Evolutionary conservation across 2,329 filamentous ascomycete species (phyloP).

Genomic region (Shiraia bambusicola): DNA sequence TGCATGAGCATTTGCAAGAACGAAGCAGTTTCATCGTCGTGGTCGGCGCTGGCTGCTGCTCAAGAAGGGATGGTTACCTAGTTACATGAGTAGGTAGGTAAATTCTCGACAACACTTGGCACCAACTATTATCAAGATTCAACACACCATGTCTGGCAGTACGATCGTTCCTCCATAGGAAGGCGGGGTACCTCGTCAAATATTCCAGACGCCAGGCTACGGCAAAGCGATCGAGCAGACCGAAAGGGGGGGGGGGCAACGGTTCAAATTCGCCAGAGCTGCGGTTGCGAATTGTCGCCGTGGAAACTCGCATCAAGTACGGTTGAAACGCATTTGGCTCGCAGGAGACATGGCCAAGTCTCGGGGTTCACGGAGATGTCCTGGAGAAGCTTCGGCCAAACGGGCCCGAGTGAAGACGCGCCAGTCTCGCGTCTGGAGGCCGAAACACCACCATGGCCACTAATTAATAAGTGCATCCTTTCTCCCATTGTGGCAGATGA

Average conservation of each 20-base stretch:
- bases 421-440: constrained; percentile 12
- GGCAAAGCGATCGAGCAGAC: constrained; percentile 9
- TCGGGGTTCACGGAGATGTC: constrained; percentile 10
- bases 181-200: constrained; percentile 12
- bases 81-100: no score
- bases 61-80: constrained; percentile 4
- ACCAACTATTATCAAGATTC: constrained; percentile 1
- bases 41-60: constrained; percentile 2
- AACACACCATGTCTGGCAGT: constrained; percentile 1
- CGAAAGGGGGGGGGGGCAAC: constrained; percentile 21
- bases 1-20: not conserved
- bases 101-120: not conserved
- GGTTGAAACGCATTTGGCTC: constrained; percentile 18
- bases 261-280: constrained; percentile 29
- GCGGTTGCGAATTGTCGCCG: constrained; percentile 37
- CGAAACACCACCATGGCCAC: not conserved
- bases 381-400: constrained; percentile 19
- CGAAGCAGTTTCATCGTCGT: not conserved
- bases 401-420: constrained; percentile 12
- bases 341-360: constrained; percentile 12
- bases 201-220: constrained; percentile 15
- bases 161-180: constrained; percentile 1
- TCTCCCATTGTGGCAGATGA: constrained; percentile 20
- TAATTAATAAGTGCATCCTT: constrained; percentile 13
- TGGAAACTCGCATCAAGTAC: constrained; percentile 17